Conservation (phyloP, 176 grass and related monocot species). For the Urochloa ruziziensis region DNA sequence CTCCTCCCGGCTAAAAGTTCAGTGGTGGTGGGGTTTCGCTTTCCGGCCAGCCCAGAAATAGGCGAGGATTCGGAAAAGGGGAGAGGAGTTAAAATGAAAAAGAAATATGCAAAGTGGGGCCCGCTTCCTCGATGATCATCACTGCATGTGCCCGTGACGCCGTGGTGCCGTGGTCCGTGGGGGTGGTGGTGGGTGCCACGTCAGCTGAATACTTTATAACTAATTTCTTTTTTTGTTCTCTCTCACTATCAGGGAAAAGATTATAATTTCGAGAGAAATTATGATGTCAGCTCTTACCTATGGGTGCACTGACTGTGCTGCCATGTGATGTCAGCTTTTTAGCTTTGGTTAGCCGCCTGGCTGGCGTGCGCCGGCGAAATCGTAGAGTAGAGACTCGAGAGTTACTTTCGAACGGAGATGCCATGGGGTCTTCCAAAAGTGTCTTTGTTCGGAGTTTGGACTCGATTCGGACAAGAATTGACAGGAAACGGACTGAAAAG, state of each 20-base stretch:
- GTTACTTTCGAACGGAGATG: neutral
- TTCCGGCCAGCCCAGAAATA: conserved; percentile 38
- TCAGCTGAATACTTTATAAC: neutral
- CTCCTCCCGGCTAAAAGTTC: conserved; percentile 15
- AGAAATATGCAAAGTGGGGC: neutral
- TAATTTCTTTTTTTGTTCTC: neutral
- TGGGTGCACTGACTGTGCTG: neutral
- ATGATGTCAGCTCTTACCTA: neutral
- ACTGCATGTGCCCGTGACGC: conserved; percentile 6
- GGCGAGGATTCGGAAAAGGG: neutral
- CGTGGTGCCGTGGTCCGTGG: neutral
- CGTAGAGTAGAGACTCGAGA: neutral
- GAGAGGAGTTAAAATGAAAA: neutral
- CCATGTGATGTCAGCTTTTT: neutral
- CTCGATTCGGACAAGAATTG: neutral
- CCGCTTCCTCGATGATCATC: neutral
- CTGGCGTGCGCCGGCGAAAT: neutral
- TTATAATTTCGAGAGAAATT: neutral
- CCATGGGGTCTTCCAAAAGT: neutral
- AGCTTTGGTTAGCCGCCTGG: neutral
- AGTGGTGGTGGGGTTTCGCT: conserved; percentile 27
- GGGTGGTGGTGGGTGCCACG: conserved; percentile 7
- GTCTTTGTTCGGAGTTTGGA: neutral
- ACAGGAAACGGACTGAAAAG: neutral
- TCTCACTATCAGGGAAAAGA: neutral